A percentile compares a stretch with the other conserved stretches of the same genome.
Evolutionary conservation across 768 basidiomycete genomes (phyloP).

Genomic region (Podaxis rugospora): DNA sequence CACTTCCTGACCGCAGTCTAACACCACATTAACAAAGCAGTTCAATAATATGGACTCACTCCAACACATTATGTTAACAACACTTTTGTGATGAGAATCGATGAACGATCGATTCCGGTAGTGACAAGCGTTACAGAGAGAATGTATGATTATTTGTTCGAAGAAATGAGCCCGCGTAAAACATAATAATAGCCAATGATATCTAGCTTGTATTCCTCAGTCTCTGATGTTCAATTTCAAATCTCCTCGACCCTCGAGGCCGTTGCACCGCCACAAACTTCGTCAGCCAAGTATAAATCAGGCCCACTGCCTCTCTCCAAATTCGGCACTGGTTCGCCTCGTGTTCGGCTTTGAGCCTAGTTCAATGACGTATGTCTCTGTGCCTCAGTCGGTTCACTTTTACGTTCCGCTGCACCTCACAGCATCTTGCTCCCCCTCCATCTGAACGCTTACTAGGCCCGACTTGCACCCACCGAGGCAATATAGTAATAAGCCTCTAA

Average conservation of each 20-base stretch:
- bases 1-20: slow-evolving; percentile 1
- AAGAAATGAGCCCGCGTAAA: not conserved
- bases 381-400: not conserved
- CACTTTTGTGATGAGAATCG: not conserved
- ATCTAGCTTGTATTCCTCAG: not conserved
- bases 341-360: not conserved
- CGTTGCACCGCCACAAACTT: not conserved
- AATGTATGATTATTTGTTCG: not conserved
- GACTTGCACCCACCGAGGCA: not conserved
- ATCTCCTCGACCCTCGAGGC: not conserved
- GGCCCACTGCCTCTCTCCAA: not conserved
- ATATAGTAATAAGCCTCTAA: not conserved
- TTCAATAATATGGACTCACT: not conserved
- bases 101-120: not conserved
- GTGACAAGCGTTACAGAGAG: not conserved
- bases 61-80: not conserved
- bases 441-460: not conserved
- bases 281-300: not conserved
- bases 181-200: not conserved
- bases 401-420: not conserved
- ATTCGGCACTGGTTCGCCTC: slow-evolving; percentile 5
- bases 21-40: slow-evolving; percentile 1
- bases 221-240: not conserved
- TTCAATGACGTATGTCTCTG: slow-evolving; percentile 5
- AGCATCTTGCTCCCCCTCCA: not conserved